phyloP scores from a whole-genome alignment of 768 basidiomycete species.

The Lanmaoa rubissima region DNA sequence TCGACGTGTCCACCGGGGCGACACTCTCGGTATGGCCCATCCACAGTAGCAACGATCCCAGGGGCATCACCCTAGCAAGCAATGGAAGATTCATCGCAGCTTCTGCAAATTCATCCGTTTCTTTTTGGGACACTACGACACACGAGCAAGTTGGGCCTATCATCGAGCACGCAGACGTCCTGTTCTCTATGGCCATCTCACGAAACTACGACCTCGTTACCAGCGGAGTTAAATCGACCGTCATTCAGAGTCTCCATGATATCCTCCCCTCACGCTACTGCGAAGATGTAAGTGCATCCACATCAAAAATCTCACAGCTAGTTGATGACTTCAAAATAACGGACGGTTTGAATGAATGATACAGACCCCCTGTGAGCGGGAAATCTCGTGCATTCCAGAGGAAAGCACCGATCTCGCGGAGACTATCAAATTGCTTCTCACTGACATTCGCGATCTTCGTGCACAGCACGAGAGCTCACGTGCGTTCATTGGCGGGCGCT shows the following conservation, averaged over 20 bases:
- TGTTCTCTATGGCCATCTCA: conserved; percentile 10
- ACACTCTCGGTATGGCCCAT: conserved; percentile 5
- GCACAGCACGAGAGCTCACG: conserved; percentile 2
- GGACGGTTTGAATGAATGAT: background rate
- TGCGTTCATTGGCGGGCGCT: background rate
- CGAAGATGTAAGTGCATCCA: background rate
- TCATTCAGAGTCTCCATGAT: conserved; percentile 2
- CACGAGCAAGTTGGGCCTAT: conserved; percentile 5
- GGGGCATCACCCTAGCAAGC: background rate
- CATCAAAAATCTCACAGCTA: too few species aligned
- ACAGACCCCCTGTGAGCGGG: background rate
- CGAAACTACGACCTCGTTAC: conserved; percentile 2
- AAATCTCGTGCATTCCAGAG: background rate
- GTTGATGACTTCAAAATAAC: too few species aligned
- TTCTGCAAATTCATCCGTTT: background rate
- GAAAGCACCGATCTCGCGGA: background rate
- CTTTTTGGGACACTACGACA: conserved; percentile 15
- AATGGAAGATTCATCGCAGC: conserved; percentile 12
- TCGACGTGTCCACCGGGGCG: background rate
- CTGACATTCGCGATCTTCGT: conserved; percentile 1
- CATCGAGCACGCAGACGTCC: background rate
- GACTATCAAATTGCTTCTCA: background rate
- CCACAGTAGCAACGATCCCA: background rate
- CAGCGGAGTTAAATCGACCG: background rate
- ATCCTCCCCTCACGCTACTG: conserved; percentile 1